Percentiles rank a stretch among this genome's conserved stretches.
Evolutionary conservation across 1,284 basidiomycete genomes (phyloP).

Genomic region (Trametes versicolor): DNA sequence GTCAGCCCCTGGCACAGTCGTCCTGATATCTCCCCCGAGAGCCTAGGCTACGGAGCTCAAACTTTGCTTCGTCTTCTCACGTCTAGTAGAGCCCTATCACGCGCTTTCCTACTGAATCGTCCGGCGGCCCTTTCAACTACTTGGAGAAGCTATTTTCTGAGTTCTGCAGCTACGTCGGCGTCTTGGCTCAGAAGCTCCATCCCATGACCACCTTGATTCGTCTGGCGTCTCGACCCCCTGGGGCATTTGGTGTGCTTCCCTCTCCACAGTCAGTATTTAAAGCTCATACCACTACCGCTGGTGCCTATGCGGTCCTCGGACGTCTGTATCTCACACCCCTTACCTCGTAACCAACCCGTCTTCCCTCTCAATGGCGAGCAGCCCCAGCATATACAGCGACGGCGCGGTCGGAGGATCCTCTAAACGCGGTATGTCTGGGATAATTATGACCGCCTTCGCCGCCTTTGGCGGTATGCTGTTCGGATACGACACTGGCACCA

Average conservation of each 20-base stretch:
- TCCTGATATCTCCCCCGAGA: no score
- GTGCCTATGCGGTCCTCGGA: not conserved
- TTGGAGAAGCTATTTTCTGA: not conserved
- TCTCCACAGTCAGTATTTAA: not conserved
- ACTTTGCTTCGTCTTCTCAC: no score
- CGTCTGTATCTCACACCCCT: not conserved
- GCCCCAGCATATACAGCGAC: not conserved
- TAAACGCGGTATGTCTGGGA: slow-evolving; percentile 49
- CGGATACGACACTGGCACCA: slow-evolving; percentile 80
- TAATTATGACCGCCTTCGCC: slow-evolving; percentile 72
- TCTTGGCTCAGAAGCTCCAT: not conserved
- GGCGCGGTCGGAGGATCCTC: slow-evolving; percentile 24
- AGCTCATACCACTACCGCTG: not conserved
- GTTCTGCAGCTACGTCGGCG: not conserved
- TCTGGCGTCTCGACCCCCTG: not conserved
- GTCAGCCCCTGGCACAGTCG: no score
- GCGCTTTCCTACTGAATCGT: not conserved
- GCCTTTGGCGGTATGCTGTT: slow-evolving; percentile 89
- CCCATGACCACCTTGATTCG: not conserved
- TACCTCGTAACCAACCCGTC: not conserved
- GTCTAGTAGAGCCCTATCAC: no score
- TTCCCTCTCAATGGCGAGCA: not conserved
- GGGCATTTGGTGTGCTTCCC: not conserved
- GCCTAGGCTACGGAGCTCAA: no score
- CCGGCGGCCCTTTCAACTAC: not conserved